Percentiles rank a stretch among this genome's conserved stretches.
Conservation (phyloP, 2,329 filamentous ascomycete species). For the Talaromyces sp. region DNA sequence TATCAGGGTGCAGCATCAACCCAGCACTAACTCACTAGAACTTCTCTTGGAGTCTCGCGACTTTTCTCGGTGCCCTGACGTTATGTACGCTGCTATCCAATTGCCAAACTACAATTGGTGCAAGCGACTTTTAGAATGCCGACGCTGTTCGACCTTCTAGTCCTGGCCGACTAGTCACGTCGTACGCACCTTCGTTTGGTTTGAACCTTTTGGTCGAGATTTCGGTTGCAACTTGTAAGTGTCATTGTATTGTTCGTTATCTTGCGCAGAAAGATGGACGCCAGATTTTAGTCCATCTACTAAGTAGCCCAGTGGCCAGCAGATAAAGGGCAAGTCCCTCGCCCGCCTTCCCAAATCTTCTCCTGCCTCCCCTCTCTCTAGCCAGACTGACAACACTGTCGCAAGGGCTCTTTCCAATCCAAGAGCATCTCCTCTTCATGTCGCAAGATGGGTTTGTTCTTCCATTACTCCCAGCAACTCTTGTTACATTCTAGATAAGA, state of each 20-base stretch:
- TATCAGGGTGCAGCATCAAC: neutral
- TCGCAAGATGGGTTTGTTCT: constrained; percentile 13
- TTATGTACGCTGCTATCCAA: constrained; percentile 2
- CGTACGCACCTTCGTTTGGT: neutral
- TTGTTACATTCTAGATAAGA: neutral
- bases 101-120: neutral
- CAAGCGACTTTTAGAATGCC: neutral
- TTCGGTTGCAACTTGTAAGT: neutral
- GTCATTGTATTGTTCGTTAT: neutral
- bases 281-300: neutral
- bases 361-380: neutral
- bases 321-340: neutral
- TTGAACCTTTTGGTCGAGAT: neutral
- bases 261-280: neutral
- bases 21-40: neutral
- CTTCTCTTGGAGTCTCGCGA: neutral
- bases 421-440: neutral
- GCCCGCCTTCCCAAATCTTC: neutral
- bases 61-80: neutral
- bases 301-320: too few relatives aligned
- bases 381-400: neutral
- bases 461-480: neutral
- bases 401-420: neutral
- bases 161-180: neutral
- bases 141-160: neutral